Conservation (phyloP, 495 filamentous ascomycete genomes). For the Chaetomium tenue region DNA sequence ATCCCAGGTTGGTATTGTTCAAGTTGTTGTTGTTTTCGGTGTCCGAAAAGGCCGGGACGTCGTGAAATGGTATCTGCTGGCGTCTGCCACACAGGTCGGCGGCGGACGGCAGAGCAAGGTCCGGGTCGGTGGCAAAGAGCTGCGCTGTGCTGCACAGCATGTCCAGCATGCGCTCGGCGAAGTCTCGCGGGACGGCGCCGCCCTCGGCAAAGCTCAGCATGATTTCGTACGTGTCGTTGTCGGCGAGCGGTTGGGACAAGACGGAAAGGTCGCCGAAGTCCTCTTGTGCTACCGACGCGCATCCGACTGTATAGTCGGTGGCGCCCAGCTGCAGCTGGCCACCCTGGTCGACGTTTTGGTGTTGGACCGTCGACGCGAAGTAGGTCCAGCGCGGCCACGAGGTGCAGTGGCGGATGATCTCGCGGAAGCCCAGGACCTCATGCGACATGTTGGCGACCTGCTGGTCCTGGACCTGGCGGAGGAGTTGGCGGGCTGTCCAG, state of each 20-base stretch:
- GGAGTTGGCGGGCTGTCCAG: slow-evolving; percentile 41
- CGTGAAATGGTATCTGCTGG: slow-evolving; percentile 15
- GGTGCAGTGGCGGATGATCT: slow-evolving; percentile 59
- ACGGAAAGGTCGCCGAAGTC: slow-evolving; percentile 28
- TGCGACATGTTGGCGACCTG: slow-evolving; percentile 49
- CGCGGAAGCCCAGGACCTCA: slow-evolving; percentile 54
- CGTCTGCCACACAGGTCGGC: background rate
- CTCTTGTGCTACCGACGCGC: slow-evolving; percentile 21
- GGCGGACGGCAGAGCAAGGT: slow-evolving; percentile 13
- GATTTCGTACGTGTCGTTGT: slow-evolving; percentile 25
- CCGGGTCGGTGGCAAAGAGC: slow-evolving; percentile 20
- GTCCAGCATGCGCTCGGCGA: slow-evolving; percentile 27
- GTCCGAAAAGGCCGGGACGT: background rate
- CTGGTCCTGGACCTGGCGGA: slow-evolving; percentile 57
- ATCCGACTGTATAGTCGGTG: slow-evolving; percentile 24
- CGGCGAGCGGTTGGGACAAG: slow-evolving; percentile 18
- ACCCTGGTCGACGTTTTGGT: slow-evolving; percentile 33
- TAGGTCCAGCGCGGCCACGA: slow-evolving; percentile 50
- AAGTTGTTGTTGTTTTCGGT: background rate
- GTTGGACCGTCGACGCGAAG: slow-evolving; percentile 32
- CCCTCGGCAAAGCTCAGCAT: slow-evolving; percentile 25
- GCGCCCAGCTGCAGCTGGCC: slow-evolving; percentile 16
- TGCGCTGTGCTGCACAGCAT: slow-evolving; percentile 24
- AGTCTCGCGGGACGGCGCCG: slow-evolving; percentile 22
- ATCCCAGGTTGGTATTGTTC: background rate